Evolutionary conservation across 768 basidiomycete genomes (phyloP), one percentile per base, ranked within the genome.

Genomic region (Sarcomyxa edulis): DNA sequence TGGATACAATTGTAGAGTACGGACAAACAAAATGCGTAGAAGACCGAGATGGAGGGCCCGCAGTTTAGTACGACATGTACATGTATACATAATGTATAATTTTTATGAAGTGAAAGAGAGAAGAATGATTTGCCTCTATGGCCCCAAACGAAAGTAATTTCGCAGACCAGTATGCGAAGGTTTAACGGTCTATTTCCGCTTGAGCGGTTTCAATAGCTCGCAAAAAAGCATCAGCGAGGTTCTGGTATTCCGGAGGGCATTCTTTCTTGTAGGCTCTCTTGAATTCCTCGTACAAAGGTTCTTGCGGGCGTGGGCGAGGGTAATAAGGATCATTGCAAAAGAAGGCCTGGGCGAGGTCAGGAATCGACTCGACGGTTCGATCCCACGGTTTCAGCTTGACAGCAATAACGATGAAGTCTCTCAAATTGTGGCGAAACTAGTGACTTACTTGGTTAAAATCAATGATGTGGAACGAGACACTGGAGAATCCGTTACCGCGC

Each of bases 281-380:
- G 40, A 59, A 58, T 8, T 32, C 24, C 18, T 35, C 12, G 38
- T 59, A 58, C 3, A 58, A 42, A 5, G 44, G 46, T 38, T 57
- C 39, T 3, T 20, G 35, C 26, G 40, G 43, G 38, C 39, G 45
- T 8, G 59, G 49, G 19, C 54, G 51, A 32, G 59, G 57, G 46
- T 55, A 61, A 42, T 61, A 61, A 3, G 59, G 60, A 37, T 60
- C 59, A 39, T 61, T 59, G 25, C 14, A 29, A 36, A 48, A 57
- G 35, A 54, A 56, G 8, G 55, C 45, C 15, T 52, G 46, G 21
- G 57, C 52, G 14, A 60, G 50, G 16, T 27, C 10, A 4, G 34
- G 42, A 15, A 60, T 47, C 7, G 48, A 44, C 5, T 43, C 45
- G 35, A 26, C 25, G 29, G 21, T 42, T 38, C 39, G 48, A 16